Percentiles rank a stretch among this genome's conserved stretches.
Evolutionary conservation across 177 flowering plant species (phyloP).

Genomic region (Vitis hybrid): DNA sequence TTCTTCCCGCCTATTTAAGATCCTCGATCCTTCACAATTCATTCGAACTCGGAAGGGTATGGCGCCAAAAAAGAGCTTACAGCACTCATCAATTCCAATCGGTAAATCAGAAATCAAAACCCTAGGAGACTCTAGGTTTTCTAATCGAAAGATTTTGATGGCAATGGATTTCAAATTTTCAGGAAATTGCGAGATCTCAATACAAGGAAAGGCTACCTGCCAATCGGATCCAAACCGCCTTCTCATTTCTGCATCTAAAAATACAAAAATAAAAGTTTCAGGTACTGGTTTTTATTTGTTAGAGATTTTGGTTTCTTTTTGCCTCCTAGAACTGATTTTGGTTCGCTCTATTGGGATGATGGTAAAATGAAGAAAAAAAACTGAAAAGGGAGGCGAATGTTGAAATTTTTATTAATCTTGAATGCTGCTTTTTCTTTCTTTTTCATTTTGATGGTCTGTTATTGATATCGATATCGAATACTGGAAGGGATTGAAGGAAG

Average conservation of each 20-base stretch:
- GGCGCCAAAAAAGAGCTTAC: constrained; percentile 32
- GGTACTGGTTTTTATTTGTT: constrained; percentile 25
- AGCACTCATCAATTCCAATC: constrained; percentile 24
- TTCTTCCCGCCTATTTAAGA: too few species aligned
- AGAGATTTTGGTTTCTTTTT: neutral
- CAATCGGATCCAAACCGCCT: constrained; percentile 34
- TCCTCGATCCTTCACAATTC: too few species aligned
- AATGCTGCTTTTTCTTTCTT: too few species aligned
- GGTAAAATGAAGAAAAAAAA: too few species aligned
- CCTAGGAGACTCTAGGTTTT: neutral
- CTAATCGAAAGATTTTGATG: neutral
- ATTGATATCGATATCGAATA: too few species aligned
- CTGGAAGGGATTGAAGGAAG: too few species aligned
- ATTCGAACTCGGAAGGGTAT: constrained; percentile 1
- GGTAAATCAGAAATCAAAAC: constrained; percentile 17
- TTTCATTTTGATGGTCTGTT: too few species aligned
- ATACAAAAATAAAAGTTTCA: constrained; percentile 45
- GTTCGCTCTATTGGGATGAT: neutral
- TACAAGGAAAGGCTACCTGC: constrained; percentile 41
- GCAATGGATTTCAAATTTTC: constrained; percentile 8
- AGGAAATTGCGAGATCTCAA: constrained; percentile 75
- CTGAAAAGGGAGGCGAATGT: too few species aligned
- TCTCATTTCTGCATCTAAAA: constrained; percentile 38
- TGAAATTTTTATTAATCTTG: too few species aligned
- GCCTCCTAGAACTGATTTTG: neutral